Base-by-base conservation (phyloP, 257 asterid genomes). In the Salvia splendens region DNA sequence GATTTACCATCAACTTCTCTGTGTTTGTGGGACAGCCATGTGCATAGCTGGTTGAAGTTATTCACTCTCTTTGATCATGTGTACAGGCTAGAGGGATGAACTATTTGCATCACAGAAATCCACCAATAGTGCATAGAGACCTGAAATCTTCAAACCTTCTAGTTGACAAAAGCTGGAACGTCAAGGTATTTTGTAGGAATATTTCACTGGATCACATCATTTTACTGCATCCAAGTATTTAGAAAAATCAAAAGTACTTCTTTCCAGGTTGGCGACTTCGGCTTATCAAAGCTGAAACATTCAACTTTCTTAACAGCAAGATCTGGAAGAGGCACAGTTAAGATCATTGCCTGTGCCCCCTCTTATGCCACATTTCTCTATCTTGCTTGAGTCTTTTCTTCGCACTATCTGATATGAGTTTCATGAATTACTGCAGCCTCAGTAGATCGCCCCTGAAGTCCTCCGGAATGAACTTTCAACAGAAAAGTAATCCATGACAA, bases 401-500 rank as follows among this genome's bases (percentile, higher is more conserved):
- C 30, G 47, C 5, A 15, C 51, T 15, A 24, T 62, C 69, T 67
- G 64, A 50, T 49, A 61, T 66, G 43, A 51, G 47, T 38, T 52
- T 52, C 41, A 30, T 24, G 2, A 24, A 0, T 51, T 43, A 14
- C 63, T 75, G 79, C 90, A 89, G 96, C 90, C 95, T 33, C 90
- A 85, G 74, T 89, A 95, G 92, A 89, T 89, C 95, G 96, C 96
- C 66, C 96, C 96, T 54, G 96, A 89, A 86, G 88, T 86, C 47
- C 92, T 89, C 33, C 83, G 95, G 15, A 87, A 79, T 43, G 96
- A 89, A 66, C 90, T 77, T 58, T 87, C 90, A 60, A 87, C 89
- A 14, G 96, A 89, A 77, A 89, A 85, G 96, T 89, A 83, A 24
- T 24, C 2, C 30, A 1, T 24, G 30, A 2, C 3, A 24, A 24